phyloP scores from a whole-genome alignment of 2,329 filamentous ascomycete species.

The Calonectria pseudoturangicola region DNA sequence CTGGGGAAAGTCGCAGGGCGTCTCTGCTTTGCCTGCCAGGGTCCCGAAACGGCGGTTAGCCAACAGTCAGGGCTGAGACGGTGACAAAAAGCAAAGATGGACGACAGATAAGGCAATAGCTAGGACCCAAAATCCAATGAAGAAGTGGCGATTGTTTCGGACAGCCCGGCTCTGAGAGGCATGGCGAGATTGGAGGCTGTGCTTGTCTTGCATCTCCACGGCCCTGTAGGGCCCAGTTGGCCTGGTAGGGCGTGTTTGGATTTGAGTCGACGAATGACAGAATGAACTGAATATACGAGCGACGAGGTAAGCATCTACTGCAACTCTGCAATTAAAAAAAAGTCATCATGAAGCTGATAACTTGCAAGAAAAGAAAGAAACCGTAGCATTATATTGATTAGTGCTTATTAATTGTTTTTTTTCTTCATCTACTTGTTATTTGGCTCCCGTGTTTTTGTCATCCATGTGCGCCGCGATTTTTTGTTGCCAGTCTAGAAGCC shows the following conservation, averaged over 20 bases:
- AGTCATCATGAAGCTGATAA: neutral
- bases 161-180: slow-evolving; percentile 13
- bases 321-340: neutral
- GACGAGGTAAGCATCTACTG: neutral
- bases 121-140: neutral
- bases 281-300: neutral
- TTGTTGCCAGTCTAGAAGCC: slow-evolving; percentile 11
- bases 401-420: neutral
- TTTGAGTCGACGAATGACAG: neutral
- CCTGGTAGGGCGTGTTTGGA: slow-evolving; percentile 7
- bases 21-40: neutral
- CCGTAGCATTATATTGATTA: neutral
- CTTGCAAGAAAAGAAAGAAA: neutral
- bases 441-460: neutral
- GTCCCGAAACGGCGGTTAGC: slow-evolving; percentile 11
- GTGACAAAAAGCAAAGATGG: neutral
- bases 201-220: slow-evolving; percentile 24
- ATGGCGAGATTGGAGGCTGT: slow-evolving; percentile 18
- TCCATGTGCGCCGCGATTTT: neutral
- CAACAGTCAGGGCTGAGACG: neutral
- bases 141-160: slow-evolving; percentile 10
- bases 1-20: neutral
- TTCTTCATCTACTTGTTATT: neutral
- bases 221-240: slow-evolving; percentile 1
- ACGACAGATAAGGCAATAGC: slow-evolving; percentile 4